Conservation (phyloP, 139 green algal species). For the Astrephomene gubernaculifera region DNA sequence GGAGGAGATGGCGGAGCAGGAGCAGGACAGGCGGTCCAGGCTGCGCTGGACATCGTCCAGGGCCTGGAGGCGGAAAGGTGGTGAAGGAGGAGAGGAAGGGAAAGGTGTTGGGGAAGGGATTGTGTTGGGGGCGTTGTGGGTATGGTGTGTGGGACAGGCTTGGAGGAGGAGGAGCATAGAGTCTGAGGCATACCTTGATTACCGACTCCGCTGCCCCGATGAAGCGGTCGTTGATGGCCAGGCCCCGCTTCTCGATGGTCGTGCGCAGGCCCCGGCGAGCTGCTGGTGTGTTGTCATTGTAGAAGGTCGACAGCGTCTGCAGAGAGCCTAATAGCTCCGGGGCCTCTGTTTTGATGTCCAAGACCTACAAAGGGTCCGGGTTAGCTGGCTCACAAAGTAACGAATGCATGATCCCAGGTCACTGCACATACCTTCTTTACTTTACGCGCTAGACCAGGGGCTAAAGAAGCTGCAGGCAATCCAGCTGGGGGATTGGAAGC, state of each 20-base stretch:
- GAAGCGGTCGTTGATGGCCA: slow-evolving; percentile 86
- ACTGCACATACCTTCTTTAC: slow-evolving; percentile 80
- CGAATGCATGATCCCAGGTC: not conserved
- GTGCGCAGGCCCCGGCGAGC: slow-evolving; percentile 60
- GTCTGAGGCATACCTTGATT: slow-evolving; percentile 60
- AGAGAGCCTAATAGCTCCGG: slow-evolving; percentile 85
- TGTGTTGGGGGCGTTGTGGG: not conserved
- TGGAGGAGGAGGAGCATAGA: not conserved
- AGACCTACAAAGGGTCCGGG: slow-evolving; percentile 67
- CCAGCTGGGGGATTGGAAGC: not conserved
- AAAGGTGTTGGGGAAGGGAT: not conserved
- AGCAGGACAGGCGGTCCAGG: slow-evolving; percentile 75
- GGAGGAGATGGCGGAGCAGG: slow-evolving; percentile 70
- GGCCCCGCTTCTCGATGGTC: slow-evolving; percentile 82
- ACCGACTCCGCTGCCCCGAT: slow-evolving; percentile 76
- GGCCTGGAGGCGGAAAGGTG: slow-evolving; percentile 61
- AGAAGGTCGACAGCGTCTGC: slow-evolving; percentile 82
- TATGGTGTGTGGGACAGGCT: slow-evolving; percentile 19
- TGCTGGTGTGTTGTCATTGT: slow-evolving; percentile 76
- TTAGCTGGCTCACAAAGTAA: not conserved
- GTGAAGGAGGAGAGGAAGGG: not conserved
- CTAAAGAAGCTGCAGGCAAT: slow-evolving; percentile 51
- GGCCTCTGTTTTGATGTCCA: slow-evolving; percentile 89
- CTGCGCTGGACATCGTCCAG: slow-evolving; percentile 86
- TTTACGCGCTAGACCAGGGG: slow-evolving; percentile 84